Evolutionary conservation across 2,329 filamentous ascomycete genomes (phyloP), one percentile per base, ranked within the genome.

Genomic region (Botryotinia calthae): DNA sequence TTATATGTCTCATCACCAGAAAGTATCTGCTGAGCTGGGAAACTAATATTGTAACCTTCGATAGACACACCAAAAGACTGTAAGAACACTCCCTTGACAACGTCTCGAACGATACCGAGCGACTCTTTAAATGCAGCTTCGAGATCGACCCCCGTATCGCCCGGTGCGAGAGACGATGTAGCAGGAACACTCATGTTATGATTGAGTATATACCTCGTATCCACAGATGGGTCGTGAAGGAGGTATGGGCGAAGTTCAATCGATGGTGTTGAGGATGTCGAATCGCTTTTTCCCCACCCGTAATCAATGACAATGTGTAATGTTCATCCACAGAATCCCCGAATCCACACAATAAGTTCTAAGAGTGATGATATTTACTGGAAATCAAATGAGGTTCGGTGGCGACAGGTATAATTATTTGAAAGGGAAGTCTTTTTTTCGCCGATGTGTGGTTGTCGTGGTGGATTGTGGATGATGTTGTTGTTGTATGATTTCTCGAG

Each of bases 71-170:
- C 31, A 28, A 40, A 48, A 51, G 59, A 48, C 31, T 42, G 51
- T 9, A 72, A 34, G 22, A 72, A 40, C 51, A 42, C 25, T 44
- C 51, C 70, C 70, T 68, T 72, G 31, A 56, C 44, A 59, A 72
- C 70, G 48, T 72, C 70, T 58, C 70, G 40, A 68, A 54, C 70
- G 34, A 72, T 37, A 48, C 18, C 4, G 16, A 72, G 54, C 25
- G 70, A 72, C 12, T 58, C 70, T 44, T n/a, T 9, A 22, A 74
- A 74, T 18, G 66, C 64, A 42, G 72, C 63, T n/a, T 67, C 71
- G 59, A 75, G 69, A 44, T 73, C 71, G 31, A 72, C n/a, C 34
- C 51, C 51, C 40, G 16, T 34, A 44, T 72, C 63, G 70, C n/a
- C 37, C 25, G 18, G 14, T 63, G 62, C 56, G 51, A 66, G 44